These are phyloP conservation scores for Xylariaceae sp. DNA, from an alignment of 2,329 filamentous ascomycete genomes.

Conservation along the genomic window DNA sequence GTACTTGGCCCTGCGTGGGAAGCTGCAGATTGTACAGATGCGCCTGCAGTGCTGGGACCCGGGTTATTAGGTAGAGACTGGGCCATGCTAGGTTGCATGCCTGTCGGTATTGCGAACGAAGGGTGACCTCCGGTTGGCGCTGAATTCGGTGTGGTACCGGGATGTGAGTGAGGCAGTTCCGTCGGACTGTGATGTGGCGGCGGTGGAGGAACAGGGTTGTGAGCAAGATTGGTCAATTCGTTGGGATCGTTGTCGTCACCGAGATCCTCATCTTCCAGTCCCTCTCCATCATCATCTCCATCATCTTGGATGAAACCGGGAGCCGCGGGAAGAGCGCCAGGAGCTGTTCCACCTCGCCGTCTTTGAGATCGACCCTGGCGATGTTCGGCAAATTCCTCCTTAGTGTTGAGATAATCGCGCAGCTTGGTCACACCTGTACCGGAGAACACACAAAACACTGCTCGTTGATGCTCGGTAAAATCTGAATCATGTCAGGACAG, in stretches of 20 bases:
- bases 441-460: conserved; percentile 97
- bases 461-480: conserved; percentile 91
- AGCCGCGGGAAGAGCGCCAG: conserved; percentile 11
- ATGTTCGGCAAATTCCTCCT: conserved; percentile 42
- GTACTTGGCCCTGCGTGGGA: conserved; percentile 25
- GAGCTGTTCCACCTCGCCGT: conserved; percentile 12
- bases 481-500: conserved; percentile 54
- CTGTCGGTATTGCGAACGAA: not conserved
- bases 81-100: conserved; percentile 1
- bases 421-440: conserved; percentile 76
- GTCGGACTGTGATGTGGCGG: conserved; percentile 19
- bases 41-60: conserved; percentile 26
- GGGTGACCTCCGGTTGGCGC: not conserved
- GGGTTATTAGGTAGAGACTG: conserved; percentile 4
- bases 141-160: conserved; percentile 1
- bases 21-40: conserved; percentile 13
- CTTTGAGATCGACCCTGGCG: conserved; percentile 17
- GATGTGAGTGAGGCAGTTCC: not conserved
- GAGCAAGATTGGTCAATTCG: conserved; percentile 19
- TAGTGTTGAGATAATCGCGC: conserved; percentile 69
- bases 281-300: conserved; percentile 29
- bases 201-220: conserved; percentile 20
- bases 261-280: conserved; percentile 30
- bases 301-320: conserved; percentile 21
- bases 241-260: conserved; percentile 25